Evolutionary conservation across 164 flowering plant genomes (phyloP).

Genomic region (Macadamia tetraphylla): DNA sequence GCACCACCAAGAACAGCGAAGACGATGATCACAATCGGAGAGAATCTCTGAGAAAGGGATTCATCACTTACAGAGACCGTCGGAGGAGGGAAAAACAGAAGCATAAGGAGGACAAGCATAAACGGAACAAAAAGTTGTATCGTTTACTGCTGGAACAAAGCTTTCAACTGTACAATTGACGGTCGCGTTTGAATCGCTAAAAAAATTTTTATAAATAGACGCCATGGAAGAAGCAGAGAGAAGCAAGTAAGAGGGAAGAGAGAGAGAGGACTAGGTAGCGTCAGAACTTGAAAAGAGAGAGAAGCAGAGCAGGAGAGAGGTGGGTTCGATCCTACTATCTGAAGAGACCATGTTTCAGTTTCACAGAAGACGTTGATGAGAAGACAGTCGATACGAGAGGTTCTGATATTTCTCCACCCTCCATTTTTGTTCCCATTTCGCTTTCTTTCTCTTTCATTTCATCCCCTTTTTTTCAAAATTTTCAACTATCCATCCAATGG

Average conservation of each 20-base stretch:
- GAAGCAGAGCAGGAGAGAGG: background rate
- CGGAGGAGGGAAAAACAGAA: constrained; percentile 7
- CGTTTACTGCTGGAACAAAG: too few relatives aligned
- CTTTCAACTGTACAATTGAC: too few relatives aligned
- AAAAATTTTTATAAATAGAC: background rate
- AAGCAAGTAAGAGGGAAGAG: background rate
- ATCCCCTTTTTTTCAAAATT: too few relatives aligned
- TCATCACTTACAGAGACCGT: background rate
- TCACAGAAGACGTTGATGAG: too few relatives aligned
- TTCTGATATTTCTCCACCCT: too few relatives aligned
- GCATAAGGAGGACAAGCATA: background rate
- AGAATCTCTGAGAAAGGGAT: constrained; percentile 3
- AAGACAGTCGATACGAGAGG: too few relatives aligned
- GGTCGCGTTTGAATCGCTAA: background rate
- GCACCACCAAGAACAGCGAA: constrained; percentile 22
- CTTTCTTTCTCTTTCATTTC: too few relatives aligned
- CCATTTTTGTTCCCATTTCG: too few relatives aligned
- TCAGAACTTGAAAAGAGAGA: background rate
- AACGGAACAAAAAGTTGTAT: background rate
- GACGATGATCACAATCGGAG: constrained; percentile 26
- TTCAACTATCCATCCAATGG: too few relatives aligned
- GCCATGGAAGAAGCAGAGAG: background rate
- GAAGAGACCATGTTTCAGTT: too few relatives aligned
- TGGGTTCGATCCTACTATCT: too few relatives aligned
- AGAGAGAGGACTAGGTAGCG: background rate